Conservation (phyloP, 2,329 filamentous ascomycete species). For the Aspergillus sp. region DNA sequence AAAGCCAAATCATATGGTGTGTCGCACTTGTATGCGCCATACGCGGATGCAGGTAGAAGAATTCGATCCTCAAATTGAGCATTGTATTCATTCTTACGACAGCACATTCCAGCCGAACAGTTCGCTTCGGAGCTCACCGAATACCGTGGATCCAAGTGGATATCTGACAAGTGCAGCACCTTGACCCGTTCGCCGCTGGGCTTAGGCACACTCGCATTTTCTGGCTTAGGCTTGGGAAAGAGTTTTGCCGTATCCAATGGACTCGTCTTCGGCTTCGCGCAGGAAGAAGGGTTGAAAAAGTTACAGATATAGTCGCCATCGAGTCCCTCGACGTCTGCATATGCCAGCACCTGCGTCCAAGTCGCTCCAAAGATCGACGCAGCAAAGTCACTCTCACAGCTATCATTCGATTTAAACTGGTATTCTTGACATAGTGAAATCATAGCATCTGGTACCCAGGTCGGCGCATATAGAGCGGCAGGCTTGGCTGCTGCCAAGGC, state of each 20-base stretch:
- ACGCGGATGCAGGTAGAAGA: conserved; percentile 45
- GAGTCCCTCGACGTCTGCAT: conserved; percentile 47
- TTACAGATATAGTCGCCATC: conserved; percentile 55
- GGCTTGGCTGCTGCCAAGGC: conserved; percentile 46
- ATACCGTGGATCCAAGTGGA: conserved; percentile 52
- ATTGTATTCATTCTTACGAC: conserved; percentile 40
- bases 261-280: conserved; percentile 39
- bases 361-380: conserved; percentile 46
- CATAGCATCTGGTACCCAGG: conserved; percentile 45
- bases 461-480: conserved; percentile 45
- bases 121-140: conserved; percentile 48
- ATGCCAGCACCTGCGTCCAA: conserved; percentile 52
- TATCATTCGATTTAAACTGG: conserved; percentile 40
- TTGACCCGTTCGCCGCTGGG: conserved; percentile 50
- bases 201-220: conserved; percentile 36
- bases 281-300: conserved; percentile 43
- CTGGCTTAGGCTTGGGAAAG: conserved; percentile 52
- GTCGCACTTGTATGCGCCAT: conserved; percentile 52
- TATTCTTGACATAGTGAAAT: conserved; percentile 46
- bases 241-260: conserved; percentile 39
- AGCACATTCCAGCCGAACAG: conserved; percentile 48
- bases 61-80: conserved; percentile 27
- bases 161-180: conserved; percentile 51
- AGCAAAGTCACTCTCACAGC: conserved; percentile 45
- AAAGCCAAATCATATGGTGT: conserved; percentile 53